These are phyloP conservation scores for Blastocladiella emersonii DNA, from an alignment of 371 early-diverging fungal species.

Conservation along the genomic window DNA sequence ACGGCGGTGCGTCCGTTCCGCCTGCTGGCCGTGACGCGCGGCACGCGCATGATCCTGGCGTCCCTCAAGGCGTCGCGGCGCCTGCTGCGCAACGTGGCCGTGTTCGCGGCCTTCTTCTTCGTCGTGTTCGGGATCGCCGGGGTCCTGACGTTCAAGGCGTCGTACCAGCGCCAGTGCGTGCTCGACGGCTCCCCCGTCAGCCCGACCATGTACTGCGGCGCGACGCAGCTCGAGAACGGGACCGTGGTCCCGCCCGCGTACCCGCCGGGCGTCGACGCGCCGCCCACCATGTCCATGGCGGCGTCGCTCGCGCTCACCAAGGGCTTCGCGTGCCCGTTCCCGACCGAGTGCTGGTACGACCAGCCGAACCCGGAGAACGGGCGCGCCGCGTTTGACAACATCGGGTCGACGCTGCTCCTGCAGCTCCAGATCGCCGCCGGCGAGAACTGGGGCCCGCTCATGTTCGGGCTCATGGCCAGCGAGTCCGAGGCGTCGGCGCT, in stretches of 20 bases:
- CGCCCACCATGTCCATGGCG: background rate
- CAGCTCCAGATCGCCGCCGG: constrained; percentile 36
- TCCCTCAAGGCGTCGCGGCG: background rate
- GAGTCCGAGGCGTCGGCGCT: constrained; percentile 38
- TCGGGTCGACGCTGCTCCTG: constrained; percentile 40
- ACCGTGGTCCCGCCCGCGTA: background rate
- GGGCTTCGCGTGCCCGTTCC: background rate
- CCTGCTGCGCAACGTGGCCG: background rate
- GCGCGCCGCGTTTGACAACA: constrained; percentile 43
- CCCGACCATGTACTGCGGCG: background rate
- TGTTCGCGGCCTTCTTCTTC: background rate
- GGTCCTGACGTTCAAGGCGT: background rate
- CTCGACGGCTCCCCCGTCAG: background rate
- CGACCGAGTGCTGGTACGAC: background rate
- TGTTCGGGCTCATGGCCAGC: constrained; percentile 54
- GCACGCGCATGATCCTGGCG: background rate
- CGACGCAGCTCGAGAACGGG: background rate
- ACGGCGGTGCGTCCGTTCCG: background rate
- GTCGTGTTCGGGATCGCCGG: background rate
- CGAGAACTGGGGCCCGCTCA: constrained; percentile 23
- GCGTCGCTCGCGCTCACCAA: background rate
- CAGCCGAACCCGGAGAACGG: constrained; percentile 3
- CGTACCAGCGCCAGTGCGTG: background rate
- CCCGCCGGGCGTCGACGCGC: too few species aligned
- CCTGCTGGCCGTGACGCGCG: background rate